Evolutionary conservation across 2,329 filamentous ascomycete genomes (phyloP).

Genomic region (Claviceps purpurea): DNA sequence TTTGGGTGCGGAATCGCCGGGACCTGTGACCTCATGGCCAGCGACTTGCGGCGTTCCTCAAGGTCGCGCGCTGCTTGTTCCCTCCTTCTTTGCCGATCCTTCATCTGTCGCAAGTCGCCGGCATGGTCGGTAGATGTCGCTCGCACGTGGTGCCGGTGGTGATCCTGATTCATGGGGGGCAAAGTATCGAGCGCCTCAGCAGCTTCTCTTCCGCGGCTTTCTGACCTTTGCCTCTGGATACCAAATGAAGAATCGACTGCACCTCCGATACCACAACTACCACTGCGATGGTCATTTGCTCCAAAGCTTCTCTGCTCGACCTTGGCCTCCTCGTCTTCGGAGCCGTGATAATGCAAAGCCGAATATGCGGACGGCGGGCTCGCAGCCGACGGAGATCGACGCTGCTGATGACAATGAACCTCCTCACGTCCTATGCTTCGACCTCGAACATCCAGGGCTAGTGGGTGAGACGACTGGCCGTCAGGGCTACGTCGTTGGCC

Average conservation of each 20-base stretch:
- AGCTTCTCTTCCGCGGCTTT: slow-evolving; percentile 23
- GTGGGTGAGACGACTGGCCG: slow-evolving; percentile 21
- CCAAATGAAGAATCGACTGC: slow-evolving; percentile 20
- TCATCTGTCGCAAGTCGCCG: slow-evolving; percentile 42
- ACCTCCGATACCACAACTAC: slow-evolving; percentile 22
- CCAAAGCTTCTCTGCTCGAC: slow-evolving; percentile 43
- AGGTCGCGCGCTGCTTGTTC: slow-evolving; percentile 72
- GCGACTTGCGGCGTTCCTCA: slow-evolving; percentile 73
- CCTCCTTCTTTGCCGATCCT: slow-evolving; percentile 51
- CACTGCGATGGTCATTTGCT: slow-evolving; percentile 39
- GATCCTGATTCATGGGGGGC: slow-evolving; percentile 14
- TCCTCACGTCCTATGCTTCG: slow-evolving; percentile 48
- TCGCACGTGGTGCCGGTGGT: slow-evolving; percentile 13
- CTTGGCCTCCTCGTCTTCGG: slow-evolving; percentile 51
- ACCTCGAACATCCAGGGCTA: slow-evolving; percentile 41
- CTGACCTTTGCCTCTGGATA: slow-evolving; percentile 23
- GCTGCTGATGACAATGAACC: slow-evolving; percentile 29
- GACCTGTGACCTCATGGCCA: slow-evolving; percentile 66
- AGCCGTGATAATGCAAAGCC: slow-evolving; percentile 23
- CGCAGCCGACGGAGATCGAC: slow-evolving; percentile 64
- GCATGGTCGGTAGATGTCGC: slow-evolving; percentile 32
- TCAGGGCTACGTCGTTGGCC: slow-evolving; percentile 35
- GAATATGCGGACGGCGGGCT: slow-evolving; percentile 53
- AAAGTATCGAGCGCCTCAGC: slow-evolving; percentile 18
- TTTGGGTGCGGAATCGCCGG: slow-evolving; percentile 68